phyloP scores from a whole-genome alignment of 2,329 filamentous ascomycete genomes.

The Colletotrichum trifolii region DNA sequence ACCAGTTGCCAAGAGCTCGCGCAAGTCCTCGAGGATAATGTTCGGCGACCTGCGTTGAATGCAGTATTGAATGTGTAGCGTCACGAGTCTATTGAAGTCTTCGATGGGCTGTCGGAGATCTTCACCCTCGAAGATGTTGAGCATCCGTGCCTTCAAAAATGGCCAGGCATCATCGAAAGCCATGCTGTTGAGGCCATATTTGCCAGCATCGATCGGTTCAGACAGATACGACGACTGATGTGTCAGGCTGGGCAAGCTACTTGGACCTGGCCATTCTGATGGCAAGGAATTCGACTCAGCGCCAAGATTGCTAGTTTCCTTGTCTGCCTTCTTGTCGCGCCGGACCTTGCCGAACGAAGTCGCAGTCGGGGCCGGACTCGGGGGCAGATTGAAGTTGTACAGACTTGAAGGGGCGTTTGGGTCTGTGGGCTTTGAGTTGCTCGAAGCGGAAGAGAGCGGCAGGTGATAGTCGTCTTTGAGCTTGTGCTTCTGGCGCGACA shows the following conservation, averaged over 20 bases:
- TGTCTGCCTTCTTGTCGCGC: slow-evolving; percentile 86
- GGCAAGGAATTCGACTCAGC: slow-evolving; percentile 58
- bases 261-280: slow-evolving; percentile 64
- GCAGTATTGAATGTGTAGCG: slow-evolving; percentile 81
- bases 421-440: slow-evolving; percentile 81
- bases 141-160: slow-evolving; percentile 77
- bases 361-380: slow-evolving; percentile 74
- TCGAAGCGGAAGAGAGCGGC: slow-evolving; percentile 79
- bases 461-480: slow-evolving; percentile 79
- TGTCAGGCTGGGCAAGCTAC: slow-evolving; percentile 59
- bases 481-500: slow-evolving; percentile 84
- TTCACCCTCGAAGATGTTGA: slow-evolving; percentile 85
- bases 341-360: slow-evolving; percentile 83
- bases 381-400: slow-evolving; percentile 81
- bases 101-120: slow-evolving; percentile 83
- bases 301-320: slow-evolving; percentile 62
- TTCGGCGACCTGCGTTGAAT: slow-evolving; percentile 78
- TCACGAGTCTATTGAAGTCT: slow-evolving; percentile 84
- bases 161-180: slow-evolving; percentile 85
- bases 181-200: slow-evolving; percentile 75
- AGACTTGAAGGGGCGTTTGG: slow-evolving; percentile 79
- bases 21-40: slow-evolving; percentile 79
- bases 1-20: slow-evolving; percentile 81
- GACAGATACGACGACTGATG: slow-evolving; percentile 57
- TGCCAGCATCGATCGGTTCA: slow-evolving; percentile 65